Evolutionary conservation across 176 grass and related monocot species (phyloP), one percentile per base, ranked within the genome.

Genomic region (Musa schizocarpa): DNA sequence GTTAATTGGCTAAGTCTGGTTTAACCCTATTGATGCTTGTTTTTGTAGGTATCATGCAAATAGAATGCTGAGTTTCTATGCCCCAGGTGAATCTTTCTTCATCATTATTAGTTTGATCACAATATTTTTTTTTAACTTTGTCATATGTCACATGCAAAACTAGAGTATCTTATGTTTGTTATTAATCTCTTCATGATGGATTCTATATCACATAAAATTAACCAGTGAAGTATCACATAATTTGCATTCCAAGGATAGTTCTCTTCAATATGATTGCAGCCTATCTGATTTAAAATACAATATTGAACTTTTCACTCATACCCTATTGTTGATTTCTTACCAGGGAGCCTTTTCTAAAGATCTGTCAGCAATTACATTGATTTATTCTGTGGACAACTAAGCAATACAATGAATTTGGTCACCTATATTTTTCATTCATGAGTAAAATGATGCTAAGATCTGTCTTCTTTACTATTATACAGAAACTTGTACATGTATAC

Each of bases 51-150:
- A 96, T 55, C 92, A 96, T 83, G 89, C 89, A 66, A 96, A 96
- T 24, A 92, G 92, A 90, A 96, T 96, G 92, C 77, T 96, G 69
- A 96, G 92, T 68, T 96, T 96, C 64, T 96, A 96, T 20, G 92
- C 92, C 78, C 93, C 93, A 25, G 63, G 63, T 65, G 23, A 65
- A 11, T 27, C 21, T 13, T 26, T 65, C 13, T 27, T 26, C 63
- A 24, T 65, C 23, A 26, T 1, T 26, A 65, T 27, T 11, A 65
- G 2, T 27, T 65, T 23, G 23, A 25, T 26, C 11, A 12, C 11
- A 26, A 27, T 65, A 3, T 5, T 43, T 29, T 29, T 29, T 29
- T 43, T 43, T 43, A 43, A 43, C 34, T 43, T 26, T 65, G n/a
- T 26, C 11, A n/a, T 65, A 61, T 65, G 23, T 20, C 23, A 6